A percentile compares a stretch with the other conserved stretches of the same genome.
Conservation (phyloP, 2,329 filamentous ascomycete species). For the Aspergillus viridinutans region DNA sequence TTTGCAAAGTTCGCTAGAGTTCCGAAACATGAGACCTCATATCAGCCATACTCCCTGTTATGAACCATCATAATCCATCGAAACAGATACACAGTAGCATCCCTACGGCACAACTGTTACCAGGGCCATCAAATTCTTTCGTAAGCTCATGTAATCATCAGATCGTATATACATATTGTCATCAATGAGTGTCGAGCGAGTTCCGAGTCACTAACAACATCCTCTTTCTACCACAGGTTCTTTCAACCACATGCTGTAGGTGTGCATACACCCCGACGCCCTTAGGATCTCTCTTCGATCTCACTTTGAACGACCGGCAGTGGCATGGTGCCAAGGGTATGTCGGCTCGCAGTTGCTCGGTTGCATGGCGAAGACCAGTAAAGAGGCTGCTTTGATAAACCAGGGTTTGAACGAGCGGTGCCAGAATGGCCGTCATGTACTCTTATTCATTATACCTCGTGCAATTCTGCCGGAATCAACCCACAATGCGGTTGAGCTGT, state of each 20-base stretch:
- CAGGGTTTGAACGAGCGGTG: neutral
- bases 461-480: constrained; percentile 11
- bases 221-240: neutral
- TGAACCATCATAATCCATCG: neutral
- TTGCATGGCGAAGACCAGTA: neutral
- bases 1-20: too few relatives aligned
- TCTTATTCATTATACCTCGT: neutral
- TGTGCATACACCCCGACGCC: neutral
- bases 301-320: neutral
- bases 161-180: neutral
- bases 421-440: neutral
- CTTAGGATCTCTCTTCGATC: neutral
- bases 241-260: neutral
- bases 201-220: neutral
- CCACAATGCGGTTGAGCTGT: constrained; percentile 14
- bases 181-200: neutral
- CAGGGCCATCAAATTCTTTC: neutral
- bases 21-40: too few relatives aligned
- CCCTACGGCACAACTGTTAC: neutral
- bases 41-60: neutral
- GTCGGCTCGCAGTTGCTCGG: neutral
- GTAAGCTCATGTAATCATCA: neutral
- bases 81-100: neutral
- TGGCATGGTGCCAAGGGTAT: neutral
- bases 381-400: neutral